These are phyloP conservation scores for Dioscorea dumetorum DNA, from an alignment of 106 monocot species.

Conservation along the genomic window DNA sequence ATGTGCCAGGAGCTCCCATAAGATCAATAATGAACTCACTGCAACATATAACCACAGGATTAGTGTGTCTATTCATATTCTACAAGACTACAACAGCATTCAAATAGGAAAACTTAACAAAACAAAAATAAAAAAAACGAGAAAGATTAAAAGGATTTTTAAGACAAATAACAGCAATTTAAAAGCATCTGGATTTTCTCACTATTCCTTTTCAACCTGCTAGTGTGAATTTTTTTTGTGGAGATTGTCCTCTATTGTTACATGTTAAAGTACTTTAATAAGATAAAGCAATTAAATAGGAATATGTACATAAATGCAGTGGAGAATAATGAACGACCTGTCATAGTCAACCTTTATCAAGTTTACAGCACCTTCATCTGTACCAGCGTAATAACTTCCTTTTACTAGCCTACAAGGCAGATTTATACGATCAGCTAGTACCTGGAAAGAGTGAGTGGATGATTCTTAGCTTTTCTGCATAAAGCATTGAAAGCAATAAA, in stretches of 20 bases:
- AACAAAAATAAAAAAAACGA: too few relatives aligned
- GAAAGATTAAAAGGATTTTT: too few relatives aligned
- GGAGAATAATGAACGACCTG: conserved; percentile 25
- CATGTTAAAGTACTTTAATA: too few relatives aligned
- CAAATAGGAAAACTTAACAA: too few relatives aligned
- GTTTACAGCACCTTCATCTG: conserved; percentile 86
- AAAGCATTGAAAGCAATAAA: neutral
- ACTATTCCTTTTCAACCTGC: too few relatives aligned
- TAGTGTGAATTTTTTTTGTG: too few relatives aligned
- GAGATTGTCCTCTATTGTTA: too few relatives aligned
- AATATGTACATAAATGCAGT: too few relatives aligned
- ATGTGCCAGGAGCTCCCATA: conserved; percentile 88
- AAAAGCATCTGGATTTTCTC: too few relatives aligned
- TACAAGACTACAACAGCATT: too few relatives aligned
- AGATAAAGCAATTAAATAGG: too few relatives aligned
- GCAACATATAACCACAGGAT: conserved; percentile 11
- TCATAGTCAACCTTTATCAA: conserved; percentile 74
- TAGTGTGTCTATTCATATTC: neutral
- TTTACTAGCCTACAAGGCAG: conserved; percentile 85
- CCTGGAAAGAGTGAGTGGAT: conserved; percentile 35
- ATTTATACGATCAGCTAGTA: conserved; percentile 79
- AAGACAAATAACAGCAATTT: too few relatives aligned
- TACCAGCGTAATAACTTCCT: conserved; percentile 79
- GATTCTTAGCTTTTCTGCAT: neutral
- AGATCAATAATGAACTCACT: conserved; percentile 92